Conservation (phyloP, 257 asterid species). For the Voacanga thouarsii region DNA sequence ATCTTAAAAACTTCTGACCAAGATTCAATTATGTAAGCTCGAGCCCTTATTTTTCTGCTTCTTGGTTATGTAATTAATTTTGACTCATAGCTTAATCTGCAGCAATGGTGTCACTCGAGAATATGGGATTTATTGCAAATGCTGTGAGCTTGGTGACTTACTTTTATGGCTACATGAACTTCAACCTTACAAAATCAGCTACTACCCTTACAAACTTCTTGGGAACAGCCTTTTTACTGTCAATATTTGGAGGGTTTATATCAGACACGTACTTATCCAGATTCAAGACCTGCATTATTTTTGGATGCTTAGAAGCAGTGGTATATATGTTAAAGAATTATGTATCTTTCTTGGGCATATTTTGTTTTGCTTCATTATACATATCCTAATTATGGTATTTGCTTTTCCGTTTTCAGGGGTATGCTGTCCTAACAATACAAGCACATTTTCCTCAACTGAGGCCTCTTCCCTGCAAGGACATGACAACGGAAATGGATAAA, state of each 20-base stretch:
- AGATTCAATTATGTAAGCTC: background rate
- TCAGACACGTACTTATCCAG: constrained; percentile 60
- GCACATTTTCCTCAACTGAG: constrained; percentile 57
- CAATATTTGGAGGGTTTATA: constrained; percentile 58
- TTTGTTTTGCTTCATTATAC: background rate
- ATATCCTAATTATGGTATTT: background rate
- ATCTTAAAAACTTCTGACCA: background rate
- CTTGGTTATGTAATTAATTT: background rate
- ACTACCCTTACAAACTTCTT: constrained; percentile 49
- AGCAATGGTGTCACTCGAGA: constrained; percentile 49
- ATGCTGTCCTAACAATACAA: constrained; percentile 60
- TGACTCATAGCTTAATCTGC: constrained; percentile 13
- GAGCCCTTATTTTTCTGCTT: background rate
- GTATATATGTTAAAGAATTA: constrained; percentile 23
- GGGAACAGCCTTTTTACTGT: constrained; percentile 54
- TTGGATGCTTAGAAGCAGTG: constrained; percentile 45
- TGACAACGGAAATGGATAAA: constrained; percentile 23
- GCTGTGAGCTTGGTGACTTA: constrained; percentile 55
- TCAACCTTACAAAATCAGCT: constrained; percentile 55
- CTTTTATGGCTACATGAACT: constrained; percentile 59
- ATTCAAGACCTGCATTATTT: constrained; percentile 54
- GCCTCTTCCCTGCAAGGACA: constrained; percentile 65
- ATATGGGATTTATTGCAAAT: constrained; percentile 46
- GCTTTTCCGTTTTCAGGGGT: constrained; percentile 43
- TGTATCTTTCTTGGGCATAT: background rate